Evolutionary conservation across 495 filamentous ascomycete species (phyloP), one percentile per base, ranked within the genome.

Genomic region (Penicillium paradoxum): DNA sequence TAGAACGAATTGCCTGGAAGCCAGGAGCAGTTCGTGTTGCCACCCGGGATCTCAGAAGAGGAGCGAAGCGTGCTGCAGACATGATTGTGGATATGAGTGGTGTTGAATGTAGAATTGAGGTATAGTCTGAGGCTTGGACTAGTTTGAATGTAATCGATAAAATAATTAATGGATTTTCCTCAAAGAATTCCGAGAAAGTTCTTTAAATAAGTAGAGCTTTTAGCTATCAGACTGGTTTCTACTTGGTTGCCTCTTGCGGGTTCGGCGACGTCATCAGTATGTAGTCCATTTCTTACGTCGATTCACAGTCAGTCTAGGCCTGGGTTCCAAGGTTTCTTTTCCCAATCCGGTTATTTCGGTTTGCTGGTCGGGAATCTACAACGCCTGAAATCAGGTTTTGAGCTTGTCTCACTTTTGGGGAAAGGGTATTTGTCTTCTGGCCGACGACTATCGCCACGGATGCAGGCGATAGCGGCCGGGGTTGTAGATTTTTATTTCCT

Each of bases 281-380:
- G 49, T 57, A 48, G 47, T 50, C 22, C 46, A 54, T 43, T 50
- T 56, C 56, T 68, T 65, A 67, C 64, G 64, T 69, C 66, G 66
- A 59, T 54, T 39, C 22, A 41, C 58, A 47, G 57, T 67, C 64
- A 69, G 50, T 39, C 32, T 30, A 5, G 36, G 13, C 22, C 39
- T 41, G 11, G 8, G 39, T 49, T 29, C 15, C 25, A 22, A 41
- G 27, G 30, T 37, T 48, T 38, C n/a, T 4, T 21, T 21, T n/a
- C 9, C n/a, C 15, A 44, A 44, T 6, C 41, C 18, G 25, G 41
- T n/a, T 42, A 42, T 25, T 42, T 21, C 6, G 4, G 9, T 30
- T 43, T 24, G 2, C 9, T 13, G n/a, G n/a, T 43, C 24, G 22
- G 30, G 32, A 18, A 17, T 25, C 19, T 17, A 11, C 8, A 37